These are phyloP conservation scores for Tetrahymena borealis DNA, from an alignment of 73 alveolate genomes.

Conservation along the genomic window DNA sequence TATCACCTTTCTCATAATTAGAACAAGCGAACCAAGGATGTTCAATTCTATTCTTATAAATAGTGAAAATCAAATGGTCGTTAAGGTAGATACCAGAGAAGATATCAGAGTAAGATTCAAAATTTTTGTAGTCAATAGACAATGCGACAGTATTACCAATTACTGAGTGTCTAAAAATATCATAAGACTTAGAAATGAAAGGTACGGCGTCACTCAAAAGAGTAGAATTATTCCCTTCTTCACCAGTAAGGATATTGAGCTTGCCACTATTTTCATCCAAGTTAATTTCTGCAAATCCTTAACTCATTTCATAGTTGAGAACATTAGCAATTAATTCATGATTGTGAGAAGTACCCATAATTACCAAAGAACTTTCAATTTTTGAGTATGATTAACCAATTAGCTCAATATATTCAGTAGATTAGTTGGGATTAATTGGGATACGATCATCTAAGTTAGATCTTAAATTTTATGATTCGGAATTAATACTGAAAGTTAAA, in stretches of 20 bases:
- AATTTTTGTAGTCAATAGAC: neutral
- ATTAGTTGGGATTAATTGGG: neutral
- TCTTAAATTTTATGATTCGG: neutral
- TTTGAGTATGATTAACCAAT: neutral
- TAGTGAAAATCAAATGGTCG: neutral
- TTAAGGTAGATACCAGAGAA: neutral
- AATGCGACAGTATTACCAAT: neutral
- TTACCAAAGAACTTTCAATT: neutral
- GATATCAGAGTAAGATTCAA: neutral
- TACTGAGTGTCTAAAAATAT: neutral
- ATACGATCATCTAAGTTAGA: neutral
- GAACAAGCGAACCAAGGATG: neutral
- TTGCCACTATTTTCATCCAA: neutral
- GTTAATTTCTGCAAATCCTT: neutral
- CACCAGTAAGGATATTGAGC: neutral
- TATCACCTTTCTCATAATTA: neutral
- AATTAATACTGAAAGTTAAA: neutral
- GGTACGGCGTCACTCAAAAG: neutral
- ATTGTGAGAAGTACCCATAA: neutral
- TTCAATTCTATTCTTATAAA: neutral
- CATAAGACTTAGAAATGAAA: neutral
- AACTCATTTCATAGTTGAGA: neutral
- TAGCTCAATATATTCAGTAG: neutral
- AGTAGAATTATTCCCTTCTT: neutral
- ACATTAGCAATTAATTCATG: neutral